Evolutionary conservation across 345 rosid genomes (phyloP), one percentile per base, ranked within the genome.

Genomic region (Eucalyptus cloeziana): DNA sequence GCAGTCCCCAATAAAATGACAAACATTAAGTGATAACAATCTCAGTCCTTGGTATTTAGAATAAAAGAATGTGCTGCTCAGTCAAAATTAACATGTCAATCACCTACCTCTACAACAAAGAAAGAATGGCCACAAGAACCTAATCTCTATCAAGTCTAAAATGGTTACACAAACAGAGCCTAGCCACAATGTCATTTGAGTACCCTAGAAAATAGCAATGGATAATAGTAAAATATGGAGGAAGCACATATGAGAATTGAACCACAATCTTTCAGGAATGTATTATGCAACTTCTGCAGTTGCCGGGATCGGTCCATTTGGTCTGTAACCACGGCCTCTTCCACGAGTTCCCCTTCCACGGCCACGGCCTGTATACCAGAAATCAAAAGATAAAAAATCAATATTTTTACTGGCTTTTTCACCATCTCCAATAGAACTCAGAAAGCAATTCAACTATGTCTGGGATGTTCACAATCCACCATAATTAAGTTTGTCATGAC

Each of bases 341-440:
- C 98, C 98, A 9, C 98, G 98, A 54, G 91, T 56, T 87, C 93
- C 95, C 93, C 97, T 90, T 30, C 95, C 96, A 69, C 96, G 95
- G 22, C 97, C 98, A 91, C 97, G 96, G 51, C 97, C 97, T 96
- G 88, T 49, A 91, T 51, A 88, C 49, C 14, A 33, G 51, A 50
- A 9, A 86, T 86, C 24, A 86, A 33, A 33, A 47, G 14, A 67
- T 33, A 49, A 33, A 33, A 37, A 67, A 50, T 86, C 62, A 76
- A 76, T 76, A 76, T 40, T 76, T 19, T 40, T 9, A 76, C 30
- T 7, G 14, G 27, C 47, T 40, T 40, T 76, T 76, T 76, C 47
- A 40, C 9, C 85, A 76, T 21, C 47, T 11, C 85, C 45, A 7
- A 11, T 21, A 40, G 47, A 76, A 76, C 27, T 40, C 8, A 76